Evolutionary conservation across 2,329 filamentous ascomycete species (phyloP), one percentile per base, ranked within the genome.

Genomic region (Tetracladium maxilliforme): DNA sequence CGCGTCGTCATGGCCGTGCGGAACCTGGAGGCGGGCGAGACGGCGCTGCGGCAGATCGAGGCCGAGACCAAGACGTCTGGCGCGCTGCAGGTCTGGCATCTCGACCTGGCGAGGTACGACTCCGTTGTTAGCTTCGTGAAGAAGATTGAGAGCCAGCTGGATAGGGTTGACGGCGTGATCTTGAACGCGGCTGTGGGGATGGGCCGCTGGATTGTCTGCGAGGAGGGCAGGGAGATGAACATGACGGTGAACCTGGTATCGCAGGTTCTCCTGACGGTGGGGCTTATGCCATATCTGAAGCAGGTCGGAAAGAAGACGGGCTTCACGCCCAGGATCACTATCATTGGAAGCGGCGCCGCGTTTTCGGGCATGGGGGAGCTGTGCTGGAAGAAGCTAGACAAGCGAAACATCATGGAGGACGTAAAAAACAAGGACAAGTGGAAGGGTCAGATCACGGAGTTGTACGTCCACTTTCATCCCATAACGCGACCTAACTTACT

Each of bases 101-200:
- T 70, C 5, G 63, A 70, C 35, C 49, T 68, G 34, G 37, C 35
- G 10, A 54, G 46, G 11, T 62, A 60, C 34, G 49, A 51, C 4
- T 60, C 52, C 16, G 51, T 68, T 19, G 41, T 47, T 25, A 42
- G 39, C 2, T 68, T 71, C 30, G 52, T 47, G 4, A 36, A 26
- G 2, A 47, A 49, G 3, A 38, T 49, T 3, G 35, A 46, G 7
- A 30, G 23, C 4, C 38, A 48, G n/a, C 42, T 63, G 10, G 32
- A 46, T 2, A 49, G 53, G 6, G 30, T 66, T 3, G 58, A 66
- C 34, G 47, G 51, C 14, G 42, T 56, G 18, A 35, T 61, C 14
- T 44, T 48, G 25, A 66, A 30, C 17, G 11, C 10, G 8, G 33
- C 33, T 10, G 23, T 39, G 11, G 33, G 26, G 14, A 30, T 20